Evolutionary conservation across 345 rosid species (phyloP).

Genomic region (Pugionium cornutum): DNA sequence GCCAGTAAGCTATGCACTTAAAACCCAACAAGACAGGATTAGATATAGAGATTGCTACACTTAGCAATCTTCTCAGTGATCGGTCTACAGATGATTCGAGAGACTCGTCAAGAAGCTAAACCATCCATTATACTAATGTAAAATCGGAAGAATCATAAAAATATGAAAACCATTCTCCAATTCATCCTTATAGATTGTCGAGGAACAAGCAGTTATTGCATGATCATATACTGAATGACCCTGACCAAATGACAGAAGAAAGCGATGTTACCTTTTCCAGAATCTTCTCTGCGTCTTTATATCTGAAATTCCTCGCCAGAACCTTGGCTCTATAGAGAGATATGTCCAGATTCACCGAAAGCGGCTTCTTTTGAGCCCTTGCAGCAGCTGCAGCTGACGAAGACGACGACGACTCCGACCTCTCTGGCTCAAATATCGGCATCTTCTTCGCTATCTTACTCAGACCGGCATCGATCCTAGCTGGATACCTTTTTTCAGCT

Average conservation of each 20-base stretch:
- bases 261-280: conserved; percentile 64
- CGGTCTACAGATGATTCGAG: background rate
- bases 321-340: conserved; percentile 82
- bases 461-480: conserved; percentile 59
- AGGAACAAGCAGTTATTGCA: conserved; percentile 11
- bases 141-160: background rate
- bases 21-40: conserved; percentile 33
- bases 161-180: background rate
- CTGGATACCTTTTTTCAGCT: conserved; percentile 40
- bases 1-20: conserved; percentile 87
- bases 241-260: conserved; percentile 1
- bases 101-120: conserved; percentile 8
- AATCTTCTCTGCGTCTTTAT: conserved; percentile 65
- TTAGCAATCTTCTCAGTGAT: background rate
- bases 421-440: conserved; percentile 87
- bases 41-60: conserved; percentile 9
- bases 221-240: conserved; percentile 5
- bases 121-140: conserved; percentile 3
- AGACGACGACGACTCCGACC: conserved; percentile 46
- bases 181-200: background rate
- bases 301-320: conserved; percentile 54
- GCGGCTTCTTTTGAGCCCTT: conserved; percentile 58
- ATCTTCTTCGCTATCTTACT: conserved; percentile 74
- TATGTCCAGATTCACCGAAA: conserved; percentile 73
- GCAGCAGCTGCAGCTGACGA: conserved; percentile 39